phyloP scores from a whole-genome alignment of 495 filamentous ascomycete species.

The Penicillium fimorum region DNA sequence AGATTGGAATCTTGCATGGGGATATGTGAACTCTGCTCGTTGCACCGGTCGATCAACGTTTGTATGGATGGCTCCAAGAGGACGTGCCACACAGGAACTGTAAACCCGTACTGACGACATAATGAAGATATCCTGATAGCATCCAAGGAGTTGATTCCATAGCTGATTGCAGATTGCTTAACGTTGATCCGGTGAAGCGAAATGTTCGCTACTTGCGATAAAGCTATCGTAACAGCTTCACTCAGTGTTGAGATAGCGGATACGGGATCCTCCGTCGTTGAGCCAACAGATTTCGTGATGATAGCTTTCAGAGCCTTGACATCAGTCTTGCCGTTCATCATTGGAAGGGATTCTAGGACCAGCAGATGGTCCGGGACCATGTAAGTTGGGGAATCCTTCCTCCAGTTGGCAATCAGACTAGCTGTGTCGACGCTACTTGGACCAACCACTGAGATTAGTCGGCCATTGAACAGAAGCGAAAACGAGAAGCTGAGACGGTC shows the following conservation, averaged over 20 bases:
- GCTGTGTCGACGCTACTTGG: background rate
- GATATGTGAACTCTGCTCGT: background rate
- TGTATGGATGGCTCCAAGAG: constrained; percentile 4
- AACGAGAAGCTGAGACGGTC: background rate
- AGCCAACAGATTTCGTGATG: background rate
- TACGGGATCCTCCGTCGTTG: background rate
- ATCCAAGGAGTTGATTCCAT: constrained; percentile 6
- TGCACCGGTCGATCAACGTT: background rate
- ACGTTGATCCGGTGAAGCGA: background rate
- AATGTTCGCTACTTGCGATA: background rate
- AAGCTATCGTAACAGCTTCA: background rate
- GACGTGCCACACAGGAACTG: background rate
- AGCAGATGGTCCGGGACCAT: constrained; percentile 5
- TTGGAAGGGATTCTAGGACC: background rate
- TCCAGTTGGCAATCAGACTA: constrained; percentile 1
- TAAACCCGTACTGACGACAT: constrained; percentile 2
- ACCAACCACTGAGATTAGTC: background rate
- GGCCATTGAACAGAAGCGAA: background rate
- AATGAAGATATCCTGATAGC: constrained; percentile 3
- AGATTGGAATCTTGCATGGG: background rate
- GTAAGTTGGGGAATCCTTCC: background rate
- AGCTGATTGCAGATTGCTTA: constrained; percentile 1
- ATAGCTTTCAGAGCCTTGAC: background rate
- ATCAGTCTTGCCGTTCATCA: constrained; percentile 2
- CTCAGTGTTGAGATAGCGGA: background rate